phyloP scores from a whole-genome alignment of 2,329 filamentous ascomycete species.

The Sphaerostilbella broomeana region DNA sequence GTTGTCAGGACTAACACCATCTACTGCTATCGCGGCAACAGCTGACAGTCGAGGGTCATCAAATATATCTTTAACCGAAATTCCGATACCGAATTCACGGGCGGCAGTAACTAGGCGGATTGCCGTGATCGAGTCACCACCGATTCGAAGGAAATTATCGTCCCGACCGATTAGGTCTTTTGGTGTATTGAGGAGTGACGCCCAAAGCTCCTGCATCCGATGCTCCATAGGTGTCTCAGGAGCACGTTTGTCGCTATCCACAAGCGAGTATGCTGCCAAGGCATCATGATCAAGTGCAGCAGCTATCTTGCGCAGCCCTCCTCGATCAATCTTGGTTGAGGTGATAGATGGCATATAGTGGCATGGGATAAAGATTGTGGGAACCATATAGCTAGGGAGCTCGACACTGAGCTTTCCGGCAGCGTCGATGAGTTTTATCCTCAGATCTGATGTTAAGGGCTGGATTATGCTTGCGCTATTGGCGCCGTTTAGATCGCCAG shows the following conservation, averaged over 20 bases:
- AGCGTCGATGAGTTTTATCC: slow-evolving; percentile 4
- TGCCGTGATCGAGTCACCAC: slow-evolving; percentile 22
- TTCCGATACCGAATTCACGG: not conserved
- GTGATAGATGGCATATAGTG: slow-evolving; percentile 3
- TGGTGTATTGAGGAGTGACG: slow-evolving; percentile 1
- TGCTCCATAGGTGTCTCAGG: slow-evolving; percentile 3
- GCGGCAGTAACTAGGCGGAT: slow-evolving; percentile 16
- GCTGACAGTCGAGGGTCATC: slow-evolving; percentile 9
- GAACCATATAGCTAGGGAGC: slow-evolving; percentile 8
- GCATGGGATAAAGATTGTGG: slow-evolving; percentile 2
- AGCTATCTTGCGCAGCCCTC: not conserved
- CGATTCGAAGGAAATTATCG: slow-evolving; percentile 22
- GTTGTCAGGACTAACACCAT: not conserved
- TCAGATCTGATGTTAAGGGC: slow-evolving; percentile 1
- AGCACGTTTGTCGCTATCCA: not conserved
- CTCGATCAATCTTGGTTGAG: slow-evolving; percentile 5
- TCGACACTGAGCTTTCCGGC: not conserved
- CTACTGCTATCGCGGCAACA: not conserved
- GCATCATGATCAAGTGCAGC: not conserved
- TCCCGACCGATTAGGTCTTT: slow-evolving; percentile 23
- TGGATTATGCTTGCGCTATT: slow-evolving; percentile 8
- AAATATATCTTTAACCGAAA: slow-evolving; percentile 14
- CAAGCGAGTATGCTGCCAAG: slow-evolving; percentile 1
- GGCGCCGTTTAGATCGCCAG: not conserved
- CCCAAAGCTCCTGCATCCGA: slow-evolving; percentile 9